Base-by-base conservation (phyloP, 2,329 filamentous ascomycete species). In the Fusarium palustre region DNA sequence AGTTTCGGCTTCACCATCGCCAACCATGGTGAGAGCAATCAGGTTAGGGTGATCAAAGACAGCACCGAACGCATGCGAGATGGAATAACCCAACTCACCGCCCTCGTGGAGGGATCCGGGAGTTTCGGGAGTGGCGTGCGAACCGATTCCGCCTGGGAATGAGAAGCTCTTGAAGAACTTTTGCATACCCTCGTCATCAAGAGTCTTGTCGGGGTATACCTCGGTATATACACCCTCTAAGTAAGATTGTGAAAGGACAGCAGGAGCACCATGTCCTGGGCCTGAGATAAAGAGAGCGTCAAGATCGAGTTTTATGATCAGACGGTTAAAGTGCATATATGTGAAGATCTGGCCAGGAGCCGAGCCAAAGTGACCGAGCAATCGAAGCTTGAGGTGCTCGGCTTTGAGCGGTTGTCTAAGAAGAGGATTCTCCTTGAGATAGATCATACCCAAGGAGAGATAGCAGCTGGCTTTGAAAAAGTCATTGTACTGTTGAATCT, bases 141-240 rank as follows among this genome's bases (percentile, higher is more conserved):
- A 92, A 56, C 91, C 91, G 73, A 93, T 90, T 56, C 92, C 92
- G 20, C 92, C 91, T 0, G 92, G 92, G 79, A 94, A 94, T 2
- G 91, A 93, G 81, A 94, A 94, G 69, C 91, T 88, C 81, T 93
- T 93, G 87, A 94, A 93, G 84, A 94, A 93, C 64, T 85, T 86
- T 72, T 89, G 87, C 84, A 94, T 82, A 28, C 92, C 92, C 60
- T 90, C 86, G 39, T 85, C 79, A 75, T 92, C 87, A 71, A 91
- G 87, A 4, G 88, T 87, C 81, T 91, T 92, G 61, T 92, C 87
- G 4, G 91, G 91, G 72, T 93, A 94, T 25, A 93, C 88, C 74
- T 94, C 91, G 2, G 89, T 89, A 79, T 94, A 94, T 42, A 90
- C 88, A 33, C 92, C 91, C 75, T 94, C 92, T 16, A 94, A 85